These are phyloP conservation scores for Trametes gibbosa DNA, from an alignment of 768 basidiomycete species.

Conservation along the genomic window DNA sequence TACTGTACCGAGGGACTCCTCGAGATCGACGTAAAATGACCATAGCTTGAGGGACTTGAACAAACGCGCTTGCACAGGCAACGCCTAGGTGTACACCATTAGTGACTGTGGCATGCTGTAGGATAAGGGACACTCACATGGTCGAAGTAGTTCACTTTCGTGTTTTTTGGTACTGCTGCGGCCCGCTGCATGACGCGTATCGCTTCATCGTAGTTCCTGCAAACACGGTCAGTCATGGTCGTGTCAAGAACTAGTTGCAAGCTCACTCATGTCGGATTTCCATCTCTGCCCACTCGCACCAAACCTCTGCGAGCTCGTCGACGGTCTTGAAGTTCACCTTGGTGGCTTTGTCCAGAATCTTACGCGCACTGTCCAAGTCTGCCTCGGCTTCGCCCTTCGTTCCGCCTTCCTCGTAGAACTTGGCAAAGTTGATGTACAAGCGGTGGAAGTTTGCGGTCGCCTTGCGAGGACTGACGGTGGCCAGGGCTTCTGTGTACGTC, in stretches of 20 bases:
- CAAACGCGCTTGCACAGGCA: constrained; percentile 83
- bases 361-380: constrained; percentile 83
- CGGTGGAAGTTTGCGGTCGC: constrained; percentile 90
- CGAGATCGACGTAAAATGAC: constrained; percentile 98
- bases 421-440: constrained; percentile 92
- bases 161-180: constrained; percentile 84
- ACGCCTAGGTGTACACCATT: constrained; percentile 44
- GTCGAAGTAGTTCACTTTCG: constrained; percentile 91
- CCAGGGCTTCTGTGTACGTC: constrained; percentile 87
- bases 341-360: constrained; percentile 90
- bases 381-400: constrained; percentile 71
- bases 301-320: constrained; percentile 95
- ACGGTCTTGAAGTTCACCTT: constrained; percentile 93
- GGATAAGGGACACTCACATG: constrained; percentile 54
- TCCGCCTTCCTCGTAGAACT: constrained; percentile 97
- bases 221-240: constrained; percentile 13
- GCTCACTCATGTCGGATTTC: constrained; percentile 93
- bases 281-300: constrained; percentile 99
- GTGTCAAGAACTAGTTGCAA: not conserved
- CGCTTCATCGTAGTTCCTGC: constrained; percentile 94
- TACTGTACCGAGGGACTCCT: constrained; percentile 94
- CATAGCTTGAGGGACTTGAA: constrained; percentile 99
- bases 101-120: constrained; percentile 12
- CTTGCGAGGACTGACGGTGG: constrained; percentile 83
- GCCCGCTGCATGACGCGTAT: constrained; percentile 97